Evolutionary conservation across 257 asterid genomes (phyloP), one percentile per base, ranked within the genome.

Genomic region (Lavandula angustifolia): DNA sequence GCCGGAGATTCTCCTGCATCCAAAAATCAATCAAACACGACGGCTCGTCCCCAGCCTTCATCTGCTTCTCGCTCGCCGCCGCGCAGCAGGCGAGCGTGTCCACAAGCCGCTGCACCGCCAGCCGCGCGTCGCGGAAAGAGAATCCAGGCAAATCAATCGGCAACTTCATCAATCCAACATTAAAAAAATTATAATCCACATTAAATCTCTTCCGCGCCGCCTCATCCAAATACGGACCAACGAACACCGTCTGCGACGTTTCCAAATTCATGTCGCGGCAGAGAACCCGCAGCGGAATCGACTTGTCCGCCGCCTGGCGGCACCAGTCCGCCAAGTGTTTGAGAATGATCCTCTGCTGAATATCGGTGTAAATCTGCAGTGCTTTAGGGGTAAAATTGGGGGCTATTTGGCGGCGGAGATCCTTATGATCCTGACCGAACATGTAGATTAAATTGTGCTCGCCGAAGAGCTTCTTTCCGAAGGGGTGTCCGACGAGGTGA

Each of bases 111-210:
- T 54, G 43, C 17, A 87, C 95, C 1, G 95, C 96, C 1, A 87
- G 63, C 62, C 91, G 71, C 12, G 98, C 98, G 18, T 87, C 66
- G 53, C 98, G 68, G 73, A 92, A 92, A 0, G 98, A 96, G 31
- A 87, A 92, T n/a, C 98, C 96, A 0, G 97, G 96, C 0, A 92
- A 75, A 66, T 92, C 96, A 29, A 92, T 54, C 1, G 98, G 98
- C 1, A 89, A 83, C 40, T 71, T 84, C 96, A 92, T 89, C 53
- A 92, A 53, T 0, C 98, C 98, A 3, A 87, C 89, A 37, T 92
- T 92, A 84, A 92, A 85, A 47, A 68, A 78, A 60, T 82, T 92
- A 71, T 89, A 92, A 58, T 92, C 96, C 1, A 38, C 34, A 6
- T 87, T 87, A 44, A 92, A 89, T 59, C 85, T 49, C 4, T 64